Percentiles rank a stretch among this genome's conserved stretches.
These are phyloP conservation scores for Camellia sinensis DNA, from an alignment of 148 eudicot genomes.

Conservation along the genomic window DNA sequence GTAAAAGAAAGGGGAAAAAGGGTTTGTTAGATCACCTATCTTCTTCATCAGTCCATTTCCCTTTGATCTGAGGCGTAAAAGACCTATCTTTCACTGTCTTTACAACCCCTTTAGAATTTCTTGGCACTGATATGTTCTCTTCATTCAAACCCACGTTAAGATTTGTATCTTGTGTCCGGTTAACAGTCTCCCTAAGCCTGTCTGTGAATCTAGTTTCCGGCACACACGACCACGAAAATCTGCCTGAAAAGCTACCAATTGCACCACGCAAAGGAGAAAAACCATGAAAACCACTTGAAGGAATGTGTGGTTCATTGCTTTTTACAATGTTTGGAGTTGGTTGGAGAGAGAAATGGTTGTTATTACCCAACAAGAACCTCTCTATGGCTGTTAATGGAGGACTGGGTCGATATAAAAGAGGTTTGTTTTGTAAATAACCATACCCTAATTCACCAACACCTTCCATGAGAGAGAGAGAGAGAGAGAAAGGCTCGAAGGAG, in stretches of 20 bases:
- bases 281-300: neutral
- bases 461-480: slow-evolving; percentile 26
- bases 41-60: slow-evolving; percentile 79
- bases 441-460: slow-evolving; percentile 25
- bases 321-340: neutral
- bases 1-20: neutral
- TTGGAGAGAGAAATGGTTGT: slow-evolving; percentile 1
- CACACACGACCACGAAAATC: slow-evolving; percentile 14
- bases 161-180: slow-evolving; percentile 16
- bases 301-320: slow-evolving; percentile 5
- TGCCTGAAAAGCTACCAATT: neutral
- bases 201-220: slow-evolving; percentile 8
- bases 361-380: slow-evolving; percentile 36
- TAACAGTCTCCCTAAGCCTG: neutral
- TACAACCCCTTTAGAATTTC: slow-evolving; percentile 7
- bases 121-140: neutral
- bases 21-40: slow-evolving; percentile 45
- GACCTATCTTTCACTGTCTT: slow-evolving; percentile 22
- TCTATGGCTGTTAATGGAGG: slow-evolving; percentile 55
- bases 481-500: neutral
- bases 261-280: slow-evolving; percentile 15
- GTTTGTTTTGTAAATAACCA: slow-evolving; percentile 25
- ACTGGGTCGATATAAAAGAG: slow-evolving; percentile 15
- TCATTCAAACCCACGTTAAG: slow-evolving; percentile 6
- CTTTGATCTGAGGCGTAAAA: slow-evolving; percentile 40